phyloP scores from a whole-genome alignment of 2,329 filamentous ascomycete genomes.

The Colletotrichum theobromicola region DNA sequence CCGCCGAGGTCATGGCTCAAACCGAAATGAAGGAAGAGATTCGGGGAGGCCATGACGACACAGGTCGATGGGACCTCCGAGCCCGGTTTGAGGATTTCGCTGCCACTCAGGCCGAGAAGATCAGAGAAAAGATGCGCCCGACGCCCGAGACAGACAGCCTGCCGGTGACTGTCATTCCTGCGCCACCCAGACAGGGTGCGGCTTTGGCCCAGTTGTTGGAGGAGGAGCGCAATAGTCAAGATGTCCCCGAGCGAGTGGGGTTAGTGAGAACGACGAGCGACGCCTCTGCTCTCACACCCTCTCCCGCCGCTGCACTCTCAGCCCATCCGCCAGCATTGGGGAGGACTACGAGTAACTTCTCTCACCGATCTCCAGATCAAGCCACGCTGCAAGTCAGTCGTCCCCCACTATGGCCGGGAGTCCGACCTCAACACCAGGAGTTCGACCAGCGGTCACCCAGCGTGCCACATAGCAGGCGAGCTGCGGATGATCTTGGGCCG shows the following conservation, averaged over 20 bases:
- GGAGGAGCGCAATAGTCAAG: conserved; percentile 46
- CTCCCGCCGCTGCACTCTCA: not conserved
- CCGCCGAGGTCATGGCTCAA: conserved; percentile 12
- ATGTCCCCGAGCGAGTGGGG: not conserved
- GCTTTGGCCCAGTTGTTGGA: conserved; percentile 62
- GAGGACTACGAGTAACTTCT: conserved; percentile 17
- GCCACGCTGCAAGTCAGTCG: conserved; percentile 32
- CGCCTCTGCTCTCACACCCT: conserved; percentile 10
- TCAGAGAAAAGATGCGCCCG: conserved; percentile 61
- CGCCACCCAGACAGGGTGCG: conserved; percentile 62
- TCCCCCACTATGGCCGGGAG: conserved; percentile 50
- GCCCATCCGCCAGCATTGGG: not conserved
- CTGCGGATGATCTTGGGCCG: conserved; percentile 26
- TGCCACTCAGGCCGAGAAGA: conserved; percentile 62
- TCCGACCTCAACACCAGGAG: conserved; percentile 40
- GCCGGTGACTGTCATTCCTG: conserved; percentile 66
- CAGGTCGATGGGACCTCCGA: conserved; percentile 59
- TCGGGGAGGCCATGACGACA: conserved; percentile 29
- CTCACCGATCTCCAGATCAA: conserved; percentile 3
- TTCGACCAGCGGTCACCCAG: conserved; percentile 1
- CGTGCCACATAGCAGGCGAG: conserved; percentile 16
- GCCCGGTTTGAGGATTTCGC: conserved; percentile 66
- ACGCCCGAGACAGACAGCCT: conserved; percentile 59
- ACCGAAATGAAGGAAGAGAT: conserved; percentile 2
- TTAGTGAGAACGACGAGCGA: conserved; percentile 13